Percentiles rank a stretch among this genome's conserved stretches.
These are phyloP conservation scores for Sugiyamaella pinicola DNA, from an alignment of 1,139 yeast species.

Conservation along the genomic window DNA sequence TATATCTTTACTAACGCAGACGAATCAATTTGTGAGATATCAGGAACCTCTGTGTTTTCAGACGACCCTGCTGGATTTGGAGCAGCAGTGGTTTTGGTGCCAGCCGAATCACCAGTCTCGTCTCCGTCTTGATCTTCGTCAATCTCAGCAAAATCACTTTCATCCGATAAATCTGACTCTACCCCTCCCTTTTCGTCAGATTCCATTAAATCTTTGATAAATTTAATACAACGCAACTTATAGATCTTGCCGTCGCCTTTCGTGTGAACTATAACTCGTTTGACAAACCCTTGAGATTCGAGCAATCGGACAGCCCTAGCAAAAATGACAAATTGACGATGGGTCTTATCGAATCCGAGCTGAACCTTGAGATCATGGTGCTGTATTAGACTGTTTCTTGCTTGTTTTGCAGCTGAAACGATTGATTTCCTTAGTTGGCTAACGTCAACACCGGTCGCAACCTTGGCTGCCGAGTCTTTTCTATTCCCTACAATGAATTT, in stretches of 20 bases:
- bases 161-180: constrained; percentile 40
- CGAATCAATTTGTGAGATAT: constrained; percentile 12
- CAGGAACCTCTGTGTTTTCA: constrained; percentile 1
- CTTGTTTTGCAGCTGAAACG: constrained; percentile 58
- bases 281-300: constrained; percentile 56
- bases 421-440: constrained; percentile 48
- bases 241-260: constrained; percentile 38
- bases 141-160: constrained; percentile 34
- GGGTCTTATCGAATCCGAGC: constrained; percentile 54
- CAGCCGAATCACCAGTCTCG: constrained; percentile 24
- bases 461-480: constrained; percentile 17
- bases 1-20: constrained; percentile 26
- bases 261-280: constrained; percentile 56
- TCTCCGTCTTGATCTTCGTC: constrained; percentile 35
- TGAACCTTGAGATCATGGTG: constrained; percentile 65
- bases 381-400: constrained; percentile 70
- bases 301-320: constrained; percentile 55
- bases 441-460: constrained; percentile 43
- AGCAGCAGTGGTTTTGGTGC: background rate
- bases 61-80: background rate
- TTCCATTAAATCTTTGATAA: constrained; percentile 51
- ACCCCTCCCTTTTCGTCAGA: constrained; percentile 36
- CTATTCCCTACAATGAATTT: constrained; percentile 28
- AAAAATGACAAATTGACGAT: constrained; percentile 52
- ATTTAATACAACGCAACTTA: constrained; percentile 62